phyloP scores from a whole-genome alignment of 2,329 filamentous ascomycete species.

The Pyrenochaeta sp. region DNA sequence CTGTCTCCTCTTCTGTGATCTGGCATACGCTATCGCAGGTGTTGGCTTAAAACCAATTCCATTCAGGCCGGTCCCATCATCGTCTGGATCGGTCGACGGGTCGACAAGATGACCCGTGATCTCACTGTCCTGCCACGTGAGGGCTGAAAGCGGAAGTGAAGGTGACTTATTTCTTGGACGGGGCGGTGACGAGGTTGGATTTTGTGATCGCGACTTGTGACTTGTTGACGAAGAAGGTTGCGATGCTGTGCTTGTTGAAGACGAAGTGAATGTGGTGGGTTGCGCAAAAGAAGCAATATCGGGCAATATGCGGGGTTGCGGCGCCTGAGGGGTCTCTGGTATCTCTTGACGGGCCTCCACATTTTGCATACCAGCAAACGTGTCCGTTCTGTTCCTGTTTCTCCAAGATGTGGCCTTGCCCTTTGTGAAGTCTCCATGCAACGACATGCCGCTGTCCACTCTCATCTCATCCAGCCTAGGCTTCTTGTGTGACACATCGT shows the following conservation, averaged over 20 bases:
- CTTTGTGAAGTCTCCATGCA: slow-evolving; percentile 19
- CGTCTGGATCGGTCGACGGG: slow-evolving; percentile 61
- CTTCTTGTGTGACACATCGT: slow-evolving; percentile 47
- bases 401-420: slow-evolving; percentile 3
- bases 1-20: slow-evolving; percentile 64
- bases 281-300: slow-evolving; percentile 41
- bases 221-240: slow-evolving; percentile 11
- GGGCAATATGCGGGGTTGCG: slow-evolving; percentile 45
- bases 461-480: slow-evolving; percentile 42
- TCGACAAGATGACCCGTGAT: slow-evolving; percentile 67
- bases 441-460: slow-evolving; percentile 25
- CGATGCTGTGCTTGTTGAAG: slow-evolving; percentile 11
- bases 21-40: slow-evolving; percentile 64
- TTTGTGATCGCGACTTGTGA: slow-evolving; percentile 10
- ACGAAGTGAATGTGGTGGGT: slow-evolving; percentile 37
- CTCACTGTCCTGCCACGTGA: slow-evolving; percentile 67
- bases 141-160: slow-evolving; percentile 43
- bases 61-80: slow-evolving; percentile 71
- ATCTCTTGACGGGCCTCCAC: slow-evolving; percentile 27
- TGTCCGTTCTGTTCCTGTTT: slow-evolving; percentile 11
- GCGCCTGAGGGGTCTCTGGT: slow-evolving; percentile 43
- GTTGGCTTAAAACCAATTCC: slow-evolving; percentile 71
- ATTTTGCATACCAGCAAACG: slow-evolving; percentile 6
- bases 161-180: slow-evolving; percentile 35
- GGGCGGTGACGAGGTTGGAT: slow-evolving; percentile 23